A percentile compares a stretch with the other conserved stretches of the same genome.
phyloP scores from a whole-genome alignment of 1,139 yeast species.

The Pichia sp. region DNA sequence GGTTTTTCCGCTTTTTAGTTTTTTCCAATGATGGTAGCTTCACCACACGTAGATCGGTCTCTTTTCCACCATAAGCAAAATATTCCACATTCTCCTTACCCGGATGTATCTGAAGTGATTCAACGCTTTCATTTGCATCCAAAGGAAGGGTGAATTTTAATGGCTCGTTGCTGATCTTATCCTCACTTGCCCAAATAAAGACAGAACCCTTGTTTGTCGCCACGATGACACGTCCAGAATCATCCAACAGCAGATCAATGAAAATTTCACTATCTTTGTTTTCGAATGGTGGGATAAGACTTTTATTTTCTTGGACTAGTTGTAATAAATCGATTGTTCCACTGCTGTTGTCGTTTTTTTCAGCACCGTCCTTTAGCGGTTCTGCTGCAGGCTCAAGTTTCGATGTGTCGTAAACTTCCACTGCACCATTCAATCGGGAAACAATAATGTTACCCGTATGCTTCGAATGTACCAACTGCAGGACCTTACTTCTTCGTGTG shows the following conservation, averaged over 20 bases:
- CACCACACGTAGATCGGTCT: slow-evolving; percentile 56
- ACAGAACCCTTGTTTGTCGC: slow-evolving; percentile 49
- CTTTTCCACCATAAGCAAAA: slow-evolving; percentile 73
- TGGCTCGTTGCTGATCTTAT: slow-evolving; percentile 32
- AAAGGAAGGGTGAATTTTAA: slow-evolving; percentile 30
- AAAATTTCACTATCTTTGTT: slow-evolving; percentile 21
- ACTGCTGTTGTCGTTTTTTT: background rate
- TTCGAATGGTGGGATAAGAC: slow-evolving; percentile 5
- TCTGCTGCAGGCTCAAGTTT: background rate
- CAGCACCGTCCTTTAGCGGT: background rate
- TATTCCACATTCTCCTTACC: slow-evolving; percentile 36
- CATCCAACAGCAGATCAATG: slow-evolving; percentile 23
- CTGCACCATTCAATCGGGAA: slow-evolving; percentile 41
- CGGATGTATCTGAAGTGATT: slow-evolving; percentile 46
- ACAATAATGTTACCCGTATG: slow-evolving; percentile 36
- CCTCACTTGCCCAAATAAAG: slow-evolving; percentile 34
- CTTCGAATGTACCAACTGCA: slow-evolving; percentile 25
- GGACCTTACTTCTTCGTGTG: slow-evolving; percentile 25
- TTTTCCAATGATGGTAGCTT: slow-evolving; percentile 30
- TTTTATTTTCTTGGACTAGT: slow-evolving; percentile 8
- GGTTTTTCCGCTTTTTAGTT: slow-evolving; percentile 21
- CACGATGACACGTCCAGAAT: slow-evolving; percentile 30
- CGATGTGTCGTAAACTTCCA: slow-evolving; percentile 23
- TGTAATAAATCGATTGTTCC: slow-evolving; percentile 9
- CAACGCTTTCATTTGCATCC: slow-evolving; percentile 39